Evolutionary conservation across 108 stramenopile genomes (phyloP), one percentile per base, ranked within the genome.

Genomic region (Discostella pseudostelligera): DNA sequence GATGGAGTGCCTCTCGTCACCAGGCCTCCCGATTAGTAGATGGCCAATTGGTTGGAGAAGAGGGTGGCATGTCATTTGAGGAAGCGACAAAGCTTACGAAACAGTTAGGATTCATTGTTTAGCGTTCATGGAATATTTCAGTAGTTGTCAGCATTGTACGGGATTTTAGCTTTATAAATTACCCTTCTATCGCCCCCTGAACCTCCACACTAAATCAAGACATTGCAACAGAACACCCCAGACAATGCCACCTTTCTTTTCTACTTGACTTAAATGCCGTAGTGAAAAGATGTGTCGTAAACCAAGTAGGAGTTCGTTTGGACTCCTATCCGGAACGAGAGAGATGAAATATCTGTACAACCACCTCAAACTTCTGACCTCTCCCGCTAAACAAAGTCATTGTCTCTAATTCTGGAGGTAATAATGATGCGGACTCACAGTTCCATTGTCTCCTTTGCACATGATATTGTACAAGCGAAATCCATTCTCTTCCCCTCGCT

Each of bases 31-130:
- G 72, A 25, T 25, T 72, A 19, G 40, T 65, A 24, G 57, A 72
- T 53, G 72, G 72, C 1, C 47, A 59, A 36, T 22, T 72, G 7
- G 40, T 65, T 1, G 72, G 72, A 24, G 49, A 51, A 32, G 64
- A 65, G 42, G 72, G 72, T 32, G 72, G 29, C 21, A 47, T 72
- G 46, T 16, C 56, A 22, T 39, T 72, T 19, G 56, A 57, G 25
- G 68, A 69, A 39, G 74, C 74, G 25, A 63, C 39, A 51, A 69
- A 45, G 28, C 74, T 69, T 2, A 74, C 74, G 6, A 43, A 69
- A 29, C 39, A 62, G 39, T 35, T 69, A 10, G 68, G 68, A 10
- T 74, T 74, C 36, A 45, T 63, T 40, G 53, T 69, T 11, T 74
- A 69, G 22, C 8, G 19, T 50, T 12, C 22, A 4, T 21, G 4